phyloP scores from a whole-genome alignment of 805 yeast species.

The Yarrowia bubula region DNA sequence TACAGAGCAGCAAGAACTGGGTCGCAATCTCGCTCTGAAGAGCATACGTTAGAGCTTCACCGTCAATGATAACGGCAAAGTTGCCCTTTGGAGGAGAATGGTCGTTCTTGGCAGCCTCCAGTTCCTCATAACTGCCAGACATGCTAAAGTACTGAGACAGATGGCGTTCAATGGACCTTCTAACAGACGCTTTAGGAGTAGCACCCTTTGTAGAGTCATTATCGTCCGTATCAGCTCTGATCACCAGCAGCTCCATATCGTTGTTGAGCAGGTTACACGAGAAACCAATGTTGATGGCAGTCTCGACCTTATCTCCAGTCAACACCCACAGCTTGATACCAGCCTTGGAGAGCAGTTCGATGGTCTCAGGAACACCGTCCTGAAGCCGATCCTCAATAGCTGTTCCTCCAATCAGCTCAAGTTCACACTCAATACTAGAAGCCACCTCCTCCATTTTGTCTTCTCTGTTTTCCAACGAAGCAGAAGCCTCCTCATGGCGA shows the following conservation, averaged over 20 bases:
- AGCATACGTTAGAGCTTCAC: slow-evolving; percentile 60
- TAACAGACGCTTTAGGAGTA: slow-evolving; percentile 33
- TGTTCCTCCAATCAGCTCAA: slow-evolving; percentile 70
- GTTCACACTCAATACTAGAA: slow-evolving; percentile 58
- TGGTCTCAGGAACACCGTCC: slow-evolving; percentile 76
- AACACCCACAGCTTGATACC: slow-evolving; percentile 83
- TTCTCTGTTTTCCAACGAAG: slow-evolving; percentile 61
- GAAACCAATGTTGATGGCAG: slow-evolving; percentile 86
- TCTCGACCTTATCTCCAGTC: slow-evolving; percentile 81
- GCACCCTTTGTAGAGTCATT: slow-evolving; percentile 36
- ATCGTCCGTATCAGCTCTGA: slow-evolving; percentile 42
- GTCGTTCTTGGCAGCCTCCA: slow-evolving; percentile 54
- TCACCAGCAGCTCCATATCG: slow-evolving; percentile 66
- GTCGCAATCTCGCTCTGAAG: slow-evolving; percentile 46
- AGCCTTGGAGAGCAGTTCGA: slow-evolving; percentile 63
- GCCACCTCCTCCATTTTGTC: slow-evolving; percentile 56
- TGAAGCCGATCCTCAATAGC: slow-evolving; percentile 81
- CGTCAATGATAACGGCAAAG: slow-evolving; percentile 69
- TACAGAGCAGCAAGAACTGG: slow-evolving; percentile 68
- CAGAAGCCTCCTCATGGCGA: slow-evolving; percentile 57
- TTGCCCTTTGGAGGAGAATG: slow-evolving; percentile 62
- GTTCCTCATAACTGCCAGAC: slow-evolving; percentile 46
- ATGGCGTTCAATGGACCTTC: slow-evolving; percentile 46
- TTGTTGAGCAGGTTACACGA: slow-evolving; percentile 72
- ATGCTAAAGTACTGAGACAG: slow-evolving; percentile 53